phyloP scores from a whole-genome alignment of 2,329 filamentous ascomycete species.

The Myrmaecium sp. region DNA sequence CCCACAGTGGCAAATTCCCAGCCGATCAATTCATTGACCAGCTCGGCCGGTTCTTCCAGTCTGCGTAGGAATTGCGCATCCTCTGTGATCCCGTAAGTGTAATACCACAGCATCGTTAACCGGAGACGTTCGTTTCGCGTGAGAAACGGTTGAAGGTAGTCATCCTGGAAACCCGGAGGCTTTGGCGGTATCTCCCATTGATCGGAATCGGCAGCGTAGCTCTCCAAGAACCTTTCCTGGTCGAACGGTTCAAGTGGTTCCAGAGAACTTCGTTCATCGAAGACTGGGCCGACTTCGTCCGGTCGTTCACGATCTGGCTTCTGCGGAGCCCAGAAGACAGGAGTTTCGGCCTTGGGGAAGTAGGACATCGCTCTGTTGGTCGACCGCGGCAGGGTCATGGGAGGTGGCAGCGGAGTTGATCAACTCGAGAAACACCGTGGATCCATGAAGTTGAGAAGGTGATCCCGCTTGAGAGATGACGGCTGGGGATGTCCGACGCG shows the following conservation, averaged over 20 bases:
- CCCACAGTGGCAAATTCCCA: constrained; percentile 32
- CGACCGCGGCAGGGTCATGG: too few species aligned
- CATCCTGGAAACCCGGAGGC: constrained; percentile 9
- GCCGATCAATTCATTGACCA: constrained; percentile 24
- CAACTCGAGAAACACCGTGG: too few species aligned
- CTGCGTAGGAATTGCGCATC: constrained; percentile 25
- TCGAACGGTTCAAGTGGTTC: constrained; percentile 4
- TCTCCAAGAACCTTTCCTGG: too few species aligned
- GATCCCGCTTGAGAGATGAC: too few species aligned
- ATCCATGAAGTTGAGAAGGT: too few species aligned
- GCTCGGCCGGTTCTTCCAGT: constrained; percentile 25
- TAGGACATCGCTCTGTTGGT: too few species aligned
- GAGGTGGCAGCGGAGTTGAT: too few species aligned
- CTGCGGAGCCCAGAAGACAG: neutral
- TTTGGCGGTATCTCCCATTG: constrained; percentile 6
- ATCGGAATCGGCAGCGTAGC: constrained; percentile 1
- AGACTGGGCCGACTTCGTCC: constrained; percentile 4
- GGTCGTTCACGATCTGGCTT: constrained; percentile 2
- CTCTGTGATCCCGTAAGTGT: constrained; percentile 22
- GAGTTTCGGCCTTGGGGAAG: constrained; percentile 5
- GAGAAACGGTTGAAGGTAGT: constrained; percentile 19
- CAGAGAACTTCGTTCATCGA: constrained; percentile 2
- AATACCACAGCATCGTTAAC: constrained; percentile 27
- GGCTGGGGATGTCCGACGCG: too few species aligned
- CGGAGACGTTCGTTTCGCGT: constrained; percentile 20